Evolutionary conservation across 2,329 filamentous ascomycete genomes (phyloP), one percentile per base, ranked within the genome.

Genomic region (Polytolypa hystricis): DNA sequence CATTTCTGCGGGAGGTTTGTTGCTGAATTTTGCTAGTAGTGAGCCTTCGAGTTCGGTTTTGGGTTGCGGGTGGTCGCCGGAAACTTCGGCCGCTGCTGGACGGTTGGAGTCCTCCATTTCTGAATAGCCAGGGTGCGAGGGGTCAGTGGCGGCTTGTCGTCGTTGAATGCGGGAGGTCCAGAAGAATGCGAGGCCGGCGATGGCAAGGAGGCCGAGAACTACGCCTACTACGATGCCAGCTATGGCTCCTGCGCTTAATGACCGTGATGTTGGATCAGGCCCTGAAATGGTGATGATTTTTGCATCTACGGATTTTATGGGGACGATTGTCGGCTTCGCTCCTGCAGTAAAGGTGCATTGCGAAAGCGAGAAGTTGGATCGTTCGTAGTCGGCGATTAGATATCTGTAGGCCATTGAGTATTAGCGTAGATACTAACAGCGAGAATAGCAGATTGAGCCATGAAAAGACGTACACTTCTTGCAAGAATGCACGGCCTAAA

Each of bases 401-500:
- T 77, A 77, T 1, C 46, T 48, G 10, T 16, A 17, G 5, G 18
- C 7, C 8, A 40, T 16, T 42, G 38, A 44, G 35, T 63, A 20
- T 10, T 25, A 7, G 2, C 2, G 1, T 1, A 9, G 28, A 17
- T 17, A 9, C 11, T 10, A 31, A 2, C 20, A n/a, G n/a, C n/a
- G n/a, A n/a, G n/a, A n/a, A n/a, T n/a, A n/a, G 3, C 12, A 7
- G 19, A 2, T 9, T 7, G n/a, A n/a, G 21, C 7, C 21, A n/a
- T n/a, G n/a, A 7, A 25, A n/a, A n/a, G 21, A 44, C 44, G 39
- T 29, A 47, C 2, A 79, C 71, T 55, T 84, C 79, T 51, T 84
- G 81, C 37, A 85, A 59, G 45, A 84, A 84, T 0, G 73, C 70
- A 21, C 79, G 69, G 5, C 81, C 81, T 23, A 84, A 67, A 9